These are phyloP conservation scores for Firmiana major DNA, from an alignment of 345 rosid genomes.

Conservation along the genomic window DNA sequence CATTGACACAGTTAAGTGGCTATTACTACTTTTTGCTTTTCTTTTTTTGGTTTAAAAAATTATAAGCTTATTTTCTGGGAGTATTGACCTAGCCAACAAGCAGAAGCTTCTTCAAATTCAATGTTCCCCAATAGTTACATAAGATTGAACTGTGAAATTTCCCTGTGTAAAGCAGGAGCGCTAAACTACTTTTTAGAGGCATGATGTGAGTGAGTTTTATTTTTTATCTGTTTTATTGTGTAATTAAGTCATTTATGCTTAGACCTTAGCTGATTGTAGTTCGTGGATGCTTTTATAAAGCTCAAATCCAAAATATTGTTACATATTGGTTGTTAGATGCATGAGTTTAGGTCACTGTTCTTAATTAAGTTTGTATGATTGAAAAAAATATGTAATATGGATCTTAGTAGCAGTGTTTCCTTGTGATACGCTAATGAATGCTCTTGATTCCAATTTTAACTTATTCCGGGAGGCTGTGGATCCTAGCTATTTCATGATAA, in stretches of 20 bases:
- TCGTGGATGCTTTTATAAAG: not conserved
- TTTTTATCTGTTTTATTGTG: not conserved
- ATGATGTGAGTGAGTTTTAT: not conserved
- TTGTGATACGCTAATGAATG: not conserved
- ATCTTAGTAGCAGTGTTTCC: not conserved
- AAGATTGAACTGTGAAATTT: not conserved
- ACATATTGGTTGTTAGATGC: not conserved
- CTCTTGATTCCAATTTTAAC: not conserved
- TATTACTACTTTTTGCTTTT: not conserved
- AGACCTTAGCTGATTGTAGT: not conserved
- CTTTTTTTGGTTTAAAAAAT: too few species aligned
- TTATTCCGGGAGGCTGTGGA: not conserved
- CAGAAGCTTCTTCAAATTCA: not conserved
- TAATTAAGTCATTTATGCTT: not conserved
- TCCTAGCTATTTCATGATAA: not conserved
- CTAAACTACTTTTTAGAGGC: not conserved
- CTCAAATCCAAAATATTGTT: not conserved
- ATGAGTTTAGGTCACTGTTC: not conserved
- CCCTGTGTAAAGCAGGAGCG: not conserved
- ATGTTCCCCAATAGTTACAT: not conserved
- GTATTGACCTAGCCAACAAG: not conserved
- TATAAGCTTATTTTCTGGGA: not conserved
- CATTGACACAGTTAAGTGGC: constrained; percentile 66
- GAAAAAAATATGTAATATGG: not conserved
- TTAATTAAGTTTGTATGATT: not conserved